Evolutionary conservation across 2,329 filamentous ascomycete genomes (phyloP), one percentile per base, ranked within the genome.

Genomic region (Stagonosporopsis vannaccii): DNA sequence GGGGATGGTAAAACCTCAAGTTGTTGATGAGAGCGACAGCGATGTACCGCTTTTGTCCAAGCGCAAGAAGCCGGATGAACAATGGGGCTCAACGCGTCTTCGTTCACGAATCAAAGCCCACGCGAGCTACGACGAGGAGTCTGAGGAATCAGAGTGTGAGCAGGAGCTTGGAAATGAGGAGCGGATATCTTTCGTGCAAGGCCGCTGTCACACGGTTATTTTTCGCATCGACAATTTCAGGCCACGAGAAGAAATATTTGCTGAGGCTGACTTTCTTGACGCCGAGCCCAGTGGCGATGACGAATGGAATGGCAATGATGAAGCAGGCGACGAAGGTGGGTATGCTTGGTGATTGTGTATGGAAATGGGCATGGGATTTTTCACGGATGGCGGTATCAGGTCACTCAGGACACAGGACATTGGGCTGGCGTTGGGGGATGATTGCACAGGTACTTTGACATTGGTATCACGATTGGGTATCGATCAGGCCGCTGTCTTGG

Each of bases 171-270:
- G 65, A 15, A 50, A 55, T 11, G 63, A 60, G 17, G 66, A 64
- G 3, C 53, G 66, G n/a, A 52, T 59, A 6, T 39, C 46, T 0
- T 81, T 81, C 54, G 76, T 88, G 23, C 90, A 93, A 58, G 89
- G 89, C 1, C 81, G 88, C 62, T 94, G 90, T 67, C 82, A 87
- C 36, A 81, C 86, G 6, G 89, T 93, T 17, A 84, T 90, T 57
- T 83, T 93, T 39, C 79, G 85, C 40, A 87, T 93, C 62, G 90
- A 93, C 74, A 93, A 93, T 70, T 84, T 90, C 69, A 87, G 91
- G 58, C 87, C 87, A 5, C 82, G 82, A 2, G 90, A 92, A 75
- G 78, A 83, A 22, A 86, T 89, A 58, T 90, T 83, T 61, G 83
- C 82, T 20, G 90, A 92, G 80, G 85, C 83, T 1, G 90, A 94